phyloP scores from a whole-genome alignment of 2,329 filamentous ascomycete genomes.

The Exophiala xenobiotica region DNA sequence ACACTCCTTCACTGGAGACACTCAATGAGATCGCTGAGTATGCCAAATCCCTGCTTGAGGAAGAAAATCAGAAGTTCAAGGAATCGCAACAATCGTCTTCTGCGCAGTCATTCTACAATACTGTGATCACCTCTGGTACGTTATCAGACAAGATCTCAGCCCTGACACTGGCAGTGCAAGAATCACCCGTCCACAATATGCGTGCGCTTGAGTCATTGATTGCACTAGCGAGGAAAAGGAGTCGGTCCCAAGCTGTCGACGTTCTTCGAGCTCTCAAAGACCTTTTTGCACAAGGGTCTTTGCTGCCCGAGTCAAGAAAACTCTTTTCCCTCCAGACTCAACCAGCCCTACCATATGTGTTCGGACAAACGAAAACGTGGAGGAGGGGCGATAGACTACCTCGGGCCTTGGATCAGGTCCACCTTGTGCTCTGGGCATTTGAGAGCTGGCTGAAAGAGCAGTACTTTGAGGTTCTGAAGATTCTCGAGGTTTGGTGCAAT shows the following conservation, averaged over 20 bases:
- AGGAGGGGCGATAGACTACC: conserved; percentile 68
- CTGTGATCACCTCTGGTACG: conserved; percentile 94
- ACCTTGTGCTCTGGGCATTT: conserved; percentile 84
- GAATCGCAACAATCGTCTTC: conserved; percentile 71
- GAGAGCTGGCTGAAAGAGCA: conserved; percentile 94
- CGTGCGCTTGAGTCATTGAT: conserved; percentile 86
- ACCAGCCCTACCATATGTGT: conserved; percentile 66
- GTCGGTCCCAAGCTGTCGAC: conserved; percentile 85
- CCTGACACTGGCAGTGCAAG: conserved; percentile 88
- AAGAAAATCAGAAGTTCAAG: conserved; percentile 73
- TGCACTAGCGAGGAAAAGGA: conserved; percentile 84
- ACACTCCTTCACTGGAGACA: conserved; percentile 22
- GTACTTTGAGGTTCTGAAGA: conserved; percentile 90
- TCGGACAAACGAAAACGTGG: conserved; percentile 60
- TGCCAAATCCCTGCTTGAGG: conserved; percentile 71
- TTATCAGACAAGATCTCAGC: conserved; percentile 96
- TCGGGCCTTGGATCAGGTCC: conserved; percentile 67
- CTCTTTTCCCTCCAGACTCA: conserved; percentile 77
- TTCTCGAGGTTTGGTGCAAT: conserved; percentile 87
- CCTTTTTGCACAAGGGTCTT: conserved; percentile 81
- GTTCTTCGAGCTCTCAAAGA: conserved; percentile 93
- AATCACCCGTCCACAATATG: conserved; percentile 89
- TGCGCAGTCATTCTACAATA: conserved; percentile 92
- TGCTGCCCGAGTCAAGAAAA: conserved; percentile 80
- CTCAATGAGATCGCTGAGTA: conserved; percentile 60